A percentile compares a stretch with the other conserved stretches of the same genome.
Conservation (phyloP, 2,329 filamentous ascomycete genomes). For the Thelonectria blattea region DNA sequence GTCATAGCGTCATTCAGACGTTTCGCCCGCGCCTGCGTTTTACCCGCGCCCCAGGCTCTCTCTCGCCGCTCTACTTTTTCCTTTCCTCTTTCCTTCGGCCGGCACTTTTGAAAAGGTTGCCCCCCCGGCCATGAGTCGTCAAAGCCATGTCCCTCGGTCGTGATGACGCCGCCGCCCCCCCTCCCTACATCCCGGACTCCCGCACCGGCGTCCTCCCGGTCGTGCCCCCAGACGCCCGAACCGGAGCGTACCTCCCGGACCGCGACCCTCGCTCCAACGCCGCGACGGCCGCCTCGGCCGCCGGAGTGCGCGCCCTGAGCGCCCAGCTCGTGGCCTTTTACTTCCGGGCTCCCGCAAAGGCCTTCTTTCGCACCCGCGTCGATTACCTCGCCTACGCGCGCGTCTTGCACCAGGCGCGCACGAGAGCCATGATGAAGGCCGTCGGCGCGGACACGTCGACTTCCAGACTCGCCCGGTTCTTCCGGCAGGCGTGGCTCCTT, state of each 20-base stretch:
- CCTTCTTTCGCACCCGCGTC: conserved; percentile 88
- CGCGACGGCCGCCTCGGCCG: conserved; percentile 79
- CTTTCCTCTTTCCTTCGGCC: not conserved
- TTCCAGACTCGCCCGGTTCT: conserved; percentile 41
- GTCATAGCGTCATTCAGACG: conserved; percentile 27
- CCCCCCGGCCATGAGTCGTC: conserved; percentile 40
- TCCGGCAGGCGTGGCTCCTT: conserved; percentile 54
- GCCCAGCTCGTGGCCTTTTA: conserved; percentile 88
- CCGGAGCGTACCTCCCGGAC: conserved; percentile 42
- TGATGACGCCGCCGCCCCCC: conserved; percentile 37
- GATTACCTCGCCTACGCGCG: conserved; percentile 75
- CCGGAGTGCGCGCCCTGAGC: conserved; percentile 81
- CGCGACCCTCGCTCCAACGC: conserved; percentile 59
- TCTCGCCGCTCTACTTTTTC: not conserved
- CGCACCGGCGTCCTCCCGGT: conserved; percentile 50
- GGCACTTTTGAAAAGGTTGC: not conserved
- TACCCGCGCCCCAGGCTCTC: not conserved
- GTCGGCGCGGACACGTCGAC: conserved; percentile 44
- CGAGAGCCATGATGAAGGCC: conserved; percentile 44
- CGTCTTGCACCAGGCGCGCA: conserved; percentile 56
- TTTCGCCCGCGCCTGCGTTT: conserved; percentile 7
- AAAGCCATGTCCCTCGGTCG: conserved; percentile 45
- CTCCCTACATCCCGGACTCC: no score
- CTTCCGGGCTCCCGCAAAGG: conserved; percentile 88
- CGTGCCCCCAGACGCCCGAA: conserved; percentile 46